Base-by-base conservation (phyloP, 1,139 yeast genomes). In the Geotrichum cucujoidarum region DNA sequence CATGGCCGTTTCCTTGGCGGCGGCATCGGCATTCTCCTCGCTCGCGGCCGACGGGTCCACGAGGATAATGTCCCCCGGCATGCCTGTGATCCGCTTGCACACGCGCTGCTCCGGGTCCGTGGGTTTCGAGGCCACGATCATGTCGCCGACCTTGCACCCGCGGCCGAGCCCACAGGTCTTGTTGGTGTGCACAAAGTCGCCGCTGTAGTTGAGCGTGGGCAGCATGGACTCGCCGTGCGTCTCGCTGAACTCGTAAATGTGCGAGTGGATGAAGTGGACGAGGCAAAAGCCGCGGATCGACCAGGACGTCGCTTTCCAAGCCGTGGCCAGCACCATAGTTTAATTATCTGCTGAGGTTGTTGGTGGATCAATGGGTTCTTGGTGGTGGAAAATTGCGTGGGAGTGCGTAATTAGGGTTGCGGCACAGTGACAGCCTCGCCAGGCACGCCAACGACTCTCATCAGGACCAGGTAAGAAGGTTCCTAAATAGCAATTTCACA, bases 201-300 rank as follows among this genome's bases (percentile, higher is more conserved):
- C 78, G 21, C 76, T 69, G 22, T 81, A 78, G 53, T 83, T 81
- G 32, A 92, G 68, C 0, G 97, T 89, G 1, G 98, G 97, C 36
- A 92, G 74, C 98, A 92, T 92, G 30, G 95, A 86, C 61, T 89
- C 97, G 3, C 98, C 98, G 55, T 83, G 72, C 0, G 97, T 87
- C 60, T 82, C 90, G 2, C 90, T 77, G 62, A 84, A 79, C 60
- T 87, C 95, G 60, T 81, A 83, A 17, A 83, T 68, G 57, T 81
- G 76, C 43, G 80, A 79, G 55, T 81, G 86, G 7, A 82, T 61
- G 16, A 85, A 69, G 60, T 86, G 95, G 16, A 82, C 77, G 7
- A 76, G 70, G 61, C 92, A 83, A 2, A 86, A 87, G 5, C 81
- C 78, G 38, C 89, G 67, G 4, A 82, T 39, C 2, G 68, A 65